Evolutionary conservation across 2,329 filamentous ascomycete species (phyloP).

Genomic region (Ramichloridium luteum): DNA sequence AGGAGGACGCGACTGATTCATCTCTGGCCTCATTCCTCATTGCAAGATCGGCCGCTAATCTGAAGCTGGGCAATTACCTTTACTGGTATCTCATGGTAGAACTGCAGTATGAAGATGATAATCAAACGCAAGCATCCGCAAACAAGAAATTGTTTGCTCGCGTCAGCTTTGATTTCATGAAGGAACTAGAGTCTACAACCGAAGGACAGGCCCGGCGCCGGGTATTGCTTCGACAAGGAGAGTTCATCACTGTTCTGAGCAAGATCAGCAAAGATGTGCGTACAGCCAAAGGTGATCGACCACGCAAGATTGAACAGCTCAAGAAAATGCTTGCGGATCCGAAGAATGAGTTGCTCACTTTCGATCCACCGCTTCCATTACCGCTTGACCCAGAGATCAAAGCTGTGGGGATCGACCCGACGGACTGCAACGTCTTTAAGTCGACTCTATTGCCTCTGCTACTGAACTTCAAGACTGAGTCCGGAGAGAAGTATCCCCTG

Average conservation of each 20-base stretch:
- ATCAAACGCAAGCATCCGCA: conserved; percentile 49
- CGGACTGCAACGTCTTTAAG: conserved; percentile 87
- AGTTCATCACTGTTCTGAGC: conserved; percentile 74
- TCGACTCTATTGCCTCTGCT: conserved; percentile 86
- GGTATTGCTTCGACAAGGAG: conserved; percentile 71
- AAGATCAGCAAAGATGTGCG: conserved; percentile 85
- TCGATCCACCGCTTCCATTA: conserved; percentile 77
- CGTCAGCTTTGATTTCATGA: conserved; percentile 94
- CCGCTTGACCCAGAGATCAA: conserved; percentile 76
- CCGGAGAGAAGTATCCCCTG: conserved; percentile 70
- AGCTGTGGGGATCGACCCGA: conserved; percentile 66
- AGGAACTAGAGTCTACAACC: conserved; percentile 60
- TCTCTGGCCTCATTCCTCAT: conserved; percentile 85
- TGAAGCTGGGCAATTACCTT: conserved; percentile 85
- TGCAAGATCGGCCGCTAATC: conserved; percentile 72
- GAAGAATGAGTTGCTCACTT: conserved; percentile 72
- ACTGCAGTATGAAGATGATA: conserved; percentile 54
- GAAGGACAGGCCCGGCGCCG: conserved; percentile 63
- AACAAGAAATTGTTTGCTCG: conserved; percentile 80
- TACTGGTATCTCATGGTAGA: conserved; percentile 99
- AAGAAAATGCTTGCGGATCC: conserved; percentile 78
- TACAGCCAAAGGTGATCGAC: conserved; percentile 62
- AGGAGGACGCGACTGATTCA: conserved; percentile 51
- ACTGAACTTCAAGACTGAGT: conserved; percentile 73
- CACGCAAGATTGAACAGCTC: conserved; percentile 69